Conservation (phyloP, 2,329 filamentous ascomycete species). For the Phyllosticta citriasiana region DNA sequence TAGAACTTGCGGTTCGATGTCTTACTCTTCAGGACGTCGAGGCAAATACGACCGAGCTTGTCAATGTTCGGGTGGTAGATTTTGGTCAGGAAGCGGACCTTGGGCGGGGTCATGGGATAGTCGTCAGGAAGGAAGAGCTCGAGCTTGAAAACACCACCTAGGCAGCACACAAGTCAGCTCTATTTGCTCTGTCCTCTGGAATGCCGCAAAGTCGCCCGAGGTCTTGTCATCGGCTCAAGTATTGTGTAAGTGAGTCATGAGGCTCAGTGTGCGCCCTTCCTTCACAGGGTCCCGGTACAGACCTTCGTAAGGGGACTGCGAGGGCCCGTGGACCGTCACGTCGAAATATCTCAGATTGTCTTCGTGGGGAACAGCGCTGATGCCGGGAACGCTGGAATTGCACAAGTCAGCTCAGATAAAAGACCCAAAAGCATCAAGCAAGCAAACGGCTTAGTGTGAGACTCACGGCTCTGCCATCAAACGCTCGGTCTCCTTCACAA, state of each 20-base stretch:
- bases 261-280: not conserved
- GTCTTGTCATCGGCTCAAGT: not conserved
- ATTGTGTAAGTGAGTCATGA: not conserved
- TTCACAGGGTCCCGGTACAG: conserved; percentile 16
- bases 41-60: conserved; percentile 89
- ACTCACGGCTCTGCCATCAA: conserved; percentile 91
- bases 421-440: not conserved
- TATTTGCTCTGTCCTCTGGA: not conserved
- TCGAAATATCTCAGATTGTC: conserved; percentile 98
- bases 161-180: conserved; percentile 1
- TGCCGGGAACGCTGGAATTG: conserved; percentile 72
- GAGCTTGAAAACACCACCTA: conserved; percentile 83
- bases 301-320: conserved; percentile 94
- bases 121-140: conserved; percentile 97
- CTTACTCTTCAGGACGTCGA: conserved; percentile 92
- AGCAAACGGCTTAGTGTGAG: conserved; percentile 3
- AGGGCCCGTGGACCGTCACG: conserved; percentile 87
- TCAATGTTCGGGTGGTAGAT: conserved; percentile 99
- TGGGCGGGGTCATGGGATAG: conserved; percentile 97
- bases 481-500: conserved; percentile 96
- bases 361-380: conserved; percentile 89
- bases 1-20: conserved; percentile 13
- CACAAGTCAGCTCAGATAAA: not conserved
- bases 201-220: not conserved
- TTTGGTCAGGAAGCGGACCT: conserved; percentile 96